Conservation (phyloP, 257 asterid species). For the Fraxinus cuspidata region DNA sequence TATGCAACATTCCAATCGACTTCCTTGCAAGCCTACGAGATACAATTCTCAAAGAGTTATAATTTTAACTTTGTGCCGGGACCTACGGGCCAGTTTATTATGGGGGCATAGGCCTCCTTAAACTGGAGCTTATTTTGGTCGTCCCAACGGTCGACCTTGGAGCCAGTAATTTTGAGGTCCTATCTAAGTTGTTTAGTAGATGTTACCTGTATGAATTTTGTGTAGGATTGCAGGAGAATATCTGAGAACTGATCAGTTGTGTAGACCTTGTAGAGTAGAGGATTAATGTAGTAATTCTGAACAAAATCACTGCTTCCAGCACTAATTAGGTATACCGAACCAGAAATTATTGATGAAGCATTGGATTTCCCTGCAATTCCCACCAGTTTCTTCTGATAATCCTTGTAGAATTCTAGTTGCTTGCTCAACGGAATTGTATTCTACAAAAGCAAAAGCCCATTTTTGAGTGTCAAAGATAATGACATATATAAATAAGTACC, state of each 20-base stretch:
- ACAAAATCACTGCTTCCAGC: slow-evolving; percentile 87
- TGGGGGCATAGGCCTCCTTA: no score
- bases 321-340: slow-evolving; percentile 70
- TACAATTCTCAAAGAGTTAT: no score
- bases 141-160: background rate
- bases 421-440: slow-evolving; percentile 65
- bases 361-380: slow-evolving; percentile 66
- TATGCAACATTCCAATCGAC: no score
- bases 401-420: slow-evolving; percentile 73
- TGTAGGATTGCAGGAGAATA: slow-evolving; percentile 61
- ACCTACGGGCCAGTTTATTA: no score
- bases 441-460: slow-evolving; percentile 31
- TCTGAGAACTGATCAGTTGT: slow-evolving; percentile 68
- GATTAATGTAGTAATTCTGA: slow-evolving; percentile 76
- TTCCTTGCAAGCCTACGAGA: no score
- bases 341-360: slow-evolving; percentile 69
- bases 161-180: background rate
- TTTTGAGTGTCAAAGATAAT: background rate
- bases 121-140: no score
- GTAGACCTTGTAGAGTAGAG: slow-evolving; percentile 67
- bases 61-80: no score
- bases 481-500: background rate
- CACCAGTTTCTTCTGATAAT: slow-evolving; percentile 60
- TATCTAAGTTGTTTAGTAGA: background rate
- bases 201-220: slow-evolving; percentile 57